Base-by-base conservation (phyloP, 2,329 filamentous ascomycete genomes). In the Trichoderma sp. region DNA sequence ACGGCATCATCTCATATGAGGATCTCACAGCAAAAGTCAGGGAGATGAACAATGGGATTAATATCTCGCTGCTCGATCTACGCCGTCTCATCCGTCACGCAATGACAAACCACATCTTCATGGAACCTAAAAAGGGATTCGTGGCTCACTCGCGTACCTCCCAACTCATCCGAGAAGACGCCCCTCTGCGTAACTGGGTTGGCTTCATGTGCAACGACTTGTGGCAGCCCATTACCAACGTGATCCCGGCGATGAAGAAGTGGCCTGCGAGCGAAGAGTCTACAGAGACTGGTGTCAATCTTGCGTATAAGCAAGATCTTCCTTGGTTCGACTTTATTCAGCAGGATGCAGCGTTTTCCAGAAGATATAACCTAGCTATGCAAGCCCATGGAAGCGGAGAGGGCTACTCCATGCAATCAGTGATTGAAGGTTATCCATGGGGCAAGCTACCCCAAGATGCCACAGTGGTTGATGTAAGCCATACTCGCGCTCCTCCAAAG, bases 131-230 rank as follows among this genome's bases (percentile, higher is more conserved):
- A 15, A 72, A 74, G 17, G 79, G 78, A 2, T 71, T 74, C 15
- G 78, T 83, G 5, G 76, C 76, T 4, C 81, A 83, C 68, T 81
- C 78, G 3, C 72, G 73, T 3, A 70, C 72, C 0, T 78, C 77
- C 13, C 73, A 70, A 8, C 60, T 76, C 1, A 68, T 81, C 9
- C 70, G 74, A 3, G 70, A 75, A 27, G 73, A 76, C 34, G 69
- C 69, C 2, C 66, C 70, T 12, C 64, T 76, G 25, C 70, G 68
- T 29, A 74, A 73, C 68, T 79, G 78, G 77, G 72, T 76, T 1
- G 72, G 73, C 2, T 71, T 75, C 66, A 74, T 77, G 25, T 72
- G 71, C 15, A 71, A 75, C 12, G 75, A 79, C 37, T 58, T 77
- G 60, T 74, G 74, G 72, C 72, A 74, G 13, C 71, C 75, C 4